phyloP scores from a whole-genome alignment of 139 green algal genomes.

The Limnomonas spitsbergensis region DNA sequence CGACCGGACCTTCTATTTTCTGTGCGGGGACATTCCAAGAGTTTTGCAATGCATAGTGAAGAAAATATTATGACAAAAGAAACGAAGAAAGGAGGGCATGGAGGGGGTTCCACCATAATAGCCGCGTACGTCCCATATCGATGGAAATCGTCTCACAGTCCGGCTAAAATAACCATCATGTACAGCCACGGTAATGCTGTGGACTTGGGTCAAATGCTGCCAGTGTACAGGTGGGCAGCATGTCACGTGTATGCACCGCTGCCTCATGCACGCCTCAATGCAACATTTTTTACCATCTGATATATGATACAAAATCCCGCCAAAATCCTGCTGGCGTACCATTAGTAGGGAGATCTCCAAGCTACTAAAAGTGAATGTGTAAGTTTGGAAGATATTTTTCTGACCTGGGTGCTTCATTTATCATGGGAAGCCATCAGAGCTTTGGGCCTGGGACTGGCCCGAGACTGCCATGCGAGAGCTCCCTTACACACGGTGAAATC shows the following conservation, averaged over 20 bases:
- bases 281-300: background rate
- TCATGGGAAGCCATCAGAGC: no score
- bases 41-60: background rate
- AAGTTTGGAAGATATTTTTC: constrained; percentile 4
- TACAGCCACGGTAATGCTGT: constrained; percentile 93
- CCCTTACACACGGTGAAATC: background rate
- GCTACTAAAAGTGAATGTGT: constrained; percentile 58
- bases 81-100: background rate
- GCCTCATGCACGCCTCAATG: background rate
- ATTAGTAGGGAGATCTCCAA: constrained; percentile 52
- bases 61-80: constrained; percentile 5
- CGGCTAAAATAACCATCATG: constrained; percentile 60
- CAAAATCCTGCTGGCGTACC: background rate
- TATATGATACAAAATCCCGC: no score
- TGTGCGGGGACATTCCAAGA: constrained; percentile 5
- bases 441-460: no score
- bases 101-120: constrained; percentile 46
- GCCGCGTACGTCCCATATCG: constrained; percentile 55
- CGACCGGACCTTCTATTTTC: background rate
- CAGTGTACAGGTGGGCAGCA: constrained; percentile 61
- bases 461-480: no score
- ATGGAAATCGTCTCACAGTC: background rate
- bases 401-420: no score
- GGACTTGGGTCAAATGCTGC: constrained; percentile 87
- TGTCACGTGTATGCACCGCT: no score